Evolutionary conservation across 2,329 filamentous ascomycete species (phyloP), one percentile per base, ranked within the genome.

Genomic region (Gnomoniopsis sp.): DNA sequence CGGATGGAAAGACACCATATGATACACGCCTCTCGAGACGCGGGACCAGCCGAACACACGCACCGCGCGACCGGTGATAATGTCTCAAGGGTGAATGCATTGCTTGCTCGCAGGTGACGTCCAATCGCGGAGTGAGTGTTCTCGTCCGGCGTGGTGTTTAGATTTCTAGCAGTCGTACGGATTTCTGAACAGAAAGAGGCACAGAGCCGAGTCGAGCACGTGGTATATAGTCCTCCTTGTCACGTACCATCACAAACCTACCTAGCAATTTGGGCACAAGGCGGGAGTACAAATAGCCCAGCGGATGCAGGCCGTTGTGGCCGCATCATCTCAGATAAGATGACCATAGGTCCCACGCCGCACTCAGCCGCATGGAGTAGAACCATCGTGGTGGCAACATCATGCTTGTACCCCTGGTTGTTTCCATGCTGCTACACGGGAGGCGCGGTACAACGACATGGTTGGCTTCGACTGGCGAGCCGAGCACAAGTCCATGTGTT

Each of bases 271-370:
- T 12, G 17, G 41, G n/a, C 38, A 30, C 30, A 8, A 38, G 41
- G 12, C 30, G 43, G 52, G 38, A 15, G 26, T 34, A 49, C 36
- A 55, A 44, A 22, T 23, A n/a, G 30, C 14, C 38, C n/a, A n/a
- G 23, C 33, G n/a, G 43, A 22, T 38, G 12, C 38, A 26, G 33
- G 12, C 46, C 38, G 38, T 38, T 19, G 51, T 38, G 47, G 41
- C 33, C 50, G 54, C 60, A 55, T 53, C 53, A 62, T 62, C 60
- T 60, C 50, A 62, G 60, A 62, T 60, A 55, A 62, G 58, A 50
- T 60, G 58, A 57, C 57, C 47, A 44, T 38, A 43, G 48, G 30
- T 48, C 50, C 49, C 49, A 22, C 47, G 49, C 60, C 57, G 57
- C 58, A 47, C 47, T 41, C 46, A 49, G 50, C 60, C 57, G 60